Evolutionary conservation across 2,329 filamentous ascomycete genomes (phyloP), one percentile per base, ranked within the genome.

Genomic region (Nothomitra cinnamomea): DNA sequence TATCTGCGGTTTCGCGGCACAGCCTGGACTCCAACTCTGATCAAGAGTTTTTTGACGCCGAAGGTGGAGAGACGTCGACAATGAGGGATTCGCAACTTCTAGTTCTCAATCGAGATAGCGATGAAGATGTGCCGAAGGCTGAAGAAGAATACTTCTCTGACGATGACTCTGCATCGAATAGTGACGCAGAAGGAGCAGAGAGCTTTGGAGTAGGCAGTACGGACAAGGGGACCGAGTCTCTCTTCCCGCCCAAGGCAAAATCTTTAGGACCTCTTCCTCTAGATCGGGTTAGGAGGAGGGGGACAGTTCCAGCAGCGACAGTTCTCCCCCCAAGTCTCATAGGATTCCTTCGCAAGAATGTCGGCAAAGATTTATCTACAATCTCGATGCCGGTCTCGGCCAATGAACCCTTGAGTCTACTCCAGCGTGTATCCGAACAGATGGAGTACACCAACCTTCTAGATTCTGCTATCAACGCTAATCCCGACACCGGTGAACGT

Each of bases 371-470:
- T 67, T 73, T 98, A 50, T 95, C 87, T 56, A 94, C 88, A 2
- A 94, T 98, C 59, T 89, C 87, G 49, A 96, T 96, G 90, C 92
- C 92, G 0, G 92, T 95, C 1, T 94, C 90, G 3, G 83, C 90
- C 22, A 98, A 98, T 66, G 92, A 98, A 65, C 92, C 92, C 0
- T 79, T 82, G 1, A 95, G 90, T 0, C 70, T 94, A 10, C 73
- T 96, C 3, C 92, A 98, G 66, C 83, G 90, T 56, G 77, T 89
- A 2, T 85, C 90, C 0, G 92, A 98, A 67, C 85, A 90, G 62
- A 68, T 96, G 49, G 92, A 98, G 66, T 96, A 98, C 66, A 85
- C 86, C 0, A 76, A 85, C 32, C 75, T 98, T 1, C 76, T 98
- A 21, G 85, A 95, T 60, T 74, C 79, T 52, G 87, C 88, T 1